These are phyloP conservation scores for Colletotrichum acutatum DNA, from an alignment of 2,329 filamentous ascomycete species.

Conservation along the genomic window DNA sequence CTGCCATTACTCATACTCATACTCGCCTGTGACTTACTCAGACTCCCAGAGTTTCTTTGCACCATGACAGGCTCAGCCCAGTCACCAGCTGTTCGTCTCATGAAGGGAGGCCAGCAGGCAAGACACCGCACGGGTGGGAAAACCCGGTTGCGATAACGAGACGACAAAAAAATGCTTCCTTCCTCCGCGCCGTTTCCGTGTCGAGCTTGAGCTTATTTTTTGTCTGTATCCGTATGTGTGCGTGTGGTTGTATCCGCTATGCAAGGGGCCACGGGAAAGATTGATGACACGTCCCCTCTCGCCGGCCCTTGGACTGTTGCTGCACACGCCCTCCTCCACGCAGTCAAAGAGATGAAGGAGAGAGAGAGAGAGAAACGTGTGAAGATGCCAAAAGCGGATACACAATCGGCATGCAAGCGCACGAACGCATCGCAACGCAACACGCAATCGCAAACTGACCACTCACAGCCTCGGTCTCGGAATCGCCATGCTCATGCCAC, in stretches of 20 bases:
- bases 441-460: not conserved
- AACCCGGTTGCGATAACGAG: not conserved
- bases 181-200: not conserved
- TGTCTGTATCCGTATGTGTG: not conserved
- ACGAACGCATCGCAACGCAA: not conserved
- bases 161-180: not conserved
- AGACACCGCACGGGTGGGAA: not conserved
- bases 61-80: too few species aligned
- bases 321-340: not conserved
- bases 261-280: not conserved
- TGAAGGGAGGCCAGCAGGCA: not conserved
- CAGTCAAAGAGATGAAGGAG: too few species aligned
- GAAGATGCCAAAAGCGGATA: not conserved
- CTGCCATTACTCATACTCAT: not conserved
- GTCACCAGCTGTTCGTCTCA: not conserved
- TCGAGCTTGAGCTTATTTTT: not conserved
- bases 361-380: not conserved
- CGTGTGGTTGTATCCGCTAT: not conserved
- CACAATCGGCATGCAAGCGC: not conserved
- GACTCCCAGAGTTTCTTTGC: not conserved
- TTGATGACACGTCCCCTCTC: not conserved
- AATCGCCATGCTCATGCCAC: not conserved
- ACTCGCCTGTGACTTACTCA: not conserved
- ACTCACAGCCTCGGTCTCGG: slow-evolving; percentile 20
- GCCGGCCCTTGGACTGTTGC: not conserved